phyloP scores from a whole-genome alignment of 192 early-diverging fungal species.

The Coemansia sp. region DNA sequence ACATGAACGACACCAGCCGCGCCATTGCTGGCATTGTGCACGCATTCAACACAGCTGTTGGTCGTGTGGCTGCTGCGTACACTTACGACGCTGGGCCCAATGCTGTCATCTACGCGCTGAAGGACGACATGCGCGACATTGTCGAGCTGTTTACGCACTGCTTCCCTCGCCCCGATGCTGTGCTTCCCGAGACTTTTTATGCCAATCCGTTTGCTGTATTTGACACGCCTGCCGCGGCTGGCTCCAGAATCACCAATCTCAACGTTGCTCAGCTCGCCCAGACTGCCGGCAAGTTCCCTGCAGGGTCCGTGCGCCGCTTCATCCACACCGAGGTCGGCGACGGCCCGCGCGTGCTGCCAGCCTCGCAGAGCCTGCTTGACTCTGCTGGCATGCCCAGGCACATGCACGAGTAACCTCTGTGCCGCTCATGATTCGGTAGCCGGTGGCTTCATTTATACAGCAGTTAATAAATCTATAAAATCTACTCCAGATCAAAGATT shows the following conservation, averaged over 20 bases:
- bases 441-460: not conserved
- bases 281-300: conserved; percentile 53
- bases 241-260: conserved; percentile 22
- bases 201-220: conserved; percentile 58
- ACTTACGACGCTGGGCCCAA: conserved; percentile 99
- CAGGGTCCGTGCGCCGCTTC: conserved; percentile 78
- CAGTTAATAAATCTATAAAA: not conserved
- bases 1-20: conserved; percentile 93
- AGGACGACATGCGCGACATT: conserved; percentile 80
- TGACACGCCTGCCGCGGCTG: conserved; percentile 57
- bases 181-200: conserved; percentile 53
- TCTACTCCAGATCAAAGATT: conserved; percentile 38
- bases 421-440: not conserved
- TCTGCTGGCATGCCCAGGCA: conserved; percentile 49
- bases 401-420: conserved; percentile 5
- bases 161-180: conserved; percentile 67
- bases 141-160: conserved; percentile 78
- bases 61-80: conserved; percentile 81
- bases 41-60: conserved; percentile 69
- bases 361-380: conserved; percentile 39
- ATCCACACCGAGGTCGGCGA: conserved; percentile 90
- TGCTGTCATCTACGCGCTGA: conserved; percentile 89
- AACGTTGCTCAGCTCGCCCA: conserved; percentile 28
- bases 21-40: conserved; percentile 82
- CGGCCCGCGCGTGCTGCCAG: conserved; percentile 75